Conservation (phyloP, 805 yeast genomes). For the Danielia reshetovae region DNA sequence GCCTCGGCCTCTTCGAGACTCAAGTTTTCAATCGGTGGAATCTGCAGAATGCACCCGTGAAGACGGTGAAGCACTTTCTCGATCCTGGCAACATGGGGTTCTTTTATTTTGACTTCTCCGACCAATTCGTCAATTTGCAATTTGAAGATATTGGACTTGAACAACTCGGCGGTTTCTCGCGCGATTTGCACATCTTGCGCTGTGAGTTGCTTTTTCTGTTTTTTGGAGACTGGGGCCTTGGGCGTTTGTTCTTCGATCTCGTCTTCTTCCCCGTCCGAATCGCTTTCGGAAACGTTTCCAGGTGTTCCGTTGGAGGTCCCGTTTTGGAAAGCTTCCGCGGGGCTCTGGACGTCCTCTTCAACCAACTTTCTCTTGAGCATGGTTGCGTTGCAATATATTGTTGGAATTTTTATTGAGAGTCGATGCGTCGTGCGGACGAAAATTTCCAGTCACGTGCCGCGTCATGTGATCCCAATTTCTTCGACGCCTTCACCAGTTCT, state of each 20-base stretch:
- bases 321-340: too few relatives aligned
- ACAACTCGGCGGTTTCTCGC: slow-evolving; percentile 88
- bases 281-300: slow-evolving; percentile 2
- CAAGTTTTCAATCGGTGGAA: slow-evolving; percentile 50
- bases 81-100: slow-evolving; percentile 56
- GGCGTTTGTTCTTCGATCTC: slow-evolving; percentile 4
- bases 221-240: slow-evolving; percentile 26
- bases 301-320: not conserved
- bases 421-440: too few relatives aligned
- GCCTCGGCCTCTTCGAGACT: slow-evolving; percentile 57
- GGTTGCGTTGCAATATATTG: too few relatives aligned
- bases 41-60: slow-evolving; percentile 60
- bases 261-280: slow-evolving; percentile 9
- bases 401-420: too few relatives aligned
- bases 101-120: slow-evolving; percentile 74
- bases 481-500: not conserved
- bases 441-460: too few relatives aligned
- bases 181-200: slow-evolving; percentile 89
- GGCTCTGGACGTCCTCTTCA: too few relatives aligned
- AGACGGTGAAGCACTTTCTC: slow-evolving; percentile 75
- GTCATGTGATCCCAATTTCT: not conserved
- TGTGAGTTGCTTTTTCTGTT: slow-evolving; percentile 40
- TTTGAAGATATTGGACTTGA: slow-evolving; percentile 93
- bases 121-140: slow-evolving; percentile 89
- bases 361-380: slow-evolving; percentile 26